Percentiles rank a stretch among this genome's conserved stretches.
These are phyloP conservation scores for Mesembryanthemum crystallinum DNA, from an alignment of 148 eudicot genomes.

Conservation along the genomic window DNA sequence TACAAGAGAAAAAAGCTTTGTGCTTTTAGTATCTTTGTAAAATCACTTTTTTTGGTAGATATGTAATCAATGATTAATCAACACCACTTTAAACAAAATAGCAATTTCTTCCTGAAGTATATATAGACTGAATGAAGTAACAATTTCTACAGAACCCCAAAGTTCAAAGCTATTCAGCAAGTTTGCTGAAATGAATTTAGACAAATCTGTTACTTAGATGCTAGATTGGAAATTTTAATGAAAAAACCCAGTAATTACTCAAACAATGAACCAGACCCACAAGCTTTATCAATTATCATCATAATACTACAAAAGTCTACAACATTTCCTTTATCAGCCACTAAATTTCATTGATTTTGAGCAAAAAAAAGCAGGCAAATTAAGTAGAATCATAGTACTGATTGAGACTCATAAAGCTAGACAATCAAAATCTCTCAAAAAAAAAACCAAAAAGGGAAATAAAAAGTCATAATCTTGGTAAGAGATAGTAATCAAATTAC, in stretches of 20 bases:
- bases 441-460: too few species aligned
- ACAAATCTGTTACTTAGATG: not conserved
- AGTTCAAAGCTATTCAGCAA: not conserved
- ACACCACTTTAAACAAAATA: not conserved
- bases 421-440: too few species aligned
- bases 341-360: not conserved
- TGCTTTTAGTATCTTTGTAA: conserved; percentile 14
- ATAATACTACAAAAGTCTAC: not conserved
- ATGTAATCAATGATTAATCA: not conserved
- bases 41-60: not conserved
- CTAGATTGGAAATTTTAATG: too few species aligned
- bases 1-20: not conserved
- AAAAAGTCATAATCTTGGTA: not conserved
- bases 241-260: not conserved
- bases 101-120: not conserved
- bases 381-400: too few species aligned
- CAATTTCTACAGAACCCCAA: too few species aligned
- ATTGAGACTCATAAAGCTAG: too few species aligned
- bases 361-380: not conserved
- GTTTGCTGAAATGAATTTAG: not conserved
- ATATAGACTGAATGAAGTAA: not conserved
- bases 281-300: not conserved
- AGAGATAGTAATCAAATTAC: not conserved
- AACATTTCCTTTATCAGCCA: not conserved
- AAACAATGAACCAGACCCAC: not conserved